Percentiles rank a stretch among this genome's conserved stretches.
Conservation (phyloP, 441 rosid genomes). For the California macrophylla region DNA sequence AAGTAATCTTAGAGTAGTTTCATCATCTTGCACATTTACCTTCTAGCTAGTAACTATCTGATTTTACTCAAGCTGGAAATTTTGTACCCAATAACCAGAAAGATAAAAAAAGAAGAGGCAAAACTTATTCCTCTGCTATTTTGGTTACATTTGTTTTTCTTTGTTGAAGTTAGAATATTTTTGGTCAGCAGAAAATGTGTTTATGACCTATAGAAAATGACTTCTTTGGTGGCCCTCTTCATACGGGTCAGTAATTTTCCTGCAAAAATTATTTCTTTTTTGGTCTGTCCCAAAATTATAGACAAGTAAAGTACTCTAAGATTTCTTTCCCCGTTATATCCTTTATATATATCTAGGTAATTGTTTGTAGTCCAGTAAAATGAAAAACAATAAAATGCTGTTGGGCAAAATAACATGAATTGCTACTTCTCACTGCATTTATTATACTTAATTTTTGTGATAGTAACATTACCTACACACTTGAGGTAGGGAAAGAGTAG, state of each 20-base stretch:
- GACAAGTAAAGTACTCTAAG: neutral
- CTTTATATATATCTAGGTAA: neutral
- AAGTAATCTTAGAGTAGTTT: neutral
- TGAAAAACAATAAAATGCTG: neutral
- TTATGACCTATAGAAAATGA: neutral
- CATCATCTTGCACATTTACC: too few species aligned
- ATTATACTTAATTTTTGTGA: neutral
- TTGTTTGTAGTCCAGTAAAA: neutral
- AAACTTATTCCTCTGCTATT: neutral
- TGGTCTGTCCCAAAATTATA: neutral
- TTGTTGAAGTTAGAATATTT: neutral
- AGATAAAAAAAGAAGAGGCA: neutral
- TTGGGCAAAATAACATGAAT: neutral
- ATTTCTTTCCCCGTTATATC: neutral
- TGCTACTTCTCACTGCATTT: neutral
- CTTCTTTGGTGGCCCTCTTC: neutral
- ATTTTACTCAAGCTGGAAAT: too few species aligned
- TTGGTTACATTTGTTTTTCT: neutral
- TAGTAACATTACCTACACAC: neutral
- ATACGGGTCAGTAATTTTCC: neutral
- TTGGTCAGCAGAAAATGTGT: neutral
- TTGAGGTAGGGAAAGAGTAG: neutral
- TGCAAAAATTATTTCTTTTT: neutral
- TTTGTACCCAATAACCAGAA: too few species aligned
- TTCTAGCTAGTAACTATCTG: too few species aligned